phyloP scores from a whole-genome alignment of 208 protist species.

The Phytomonas sp. region DNA sequence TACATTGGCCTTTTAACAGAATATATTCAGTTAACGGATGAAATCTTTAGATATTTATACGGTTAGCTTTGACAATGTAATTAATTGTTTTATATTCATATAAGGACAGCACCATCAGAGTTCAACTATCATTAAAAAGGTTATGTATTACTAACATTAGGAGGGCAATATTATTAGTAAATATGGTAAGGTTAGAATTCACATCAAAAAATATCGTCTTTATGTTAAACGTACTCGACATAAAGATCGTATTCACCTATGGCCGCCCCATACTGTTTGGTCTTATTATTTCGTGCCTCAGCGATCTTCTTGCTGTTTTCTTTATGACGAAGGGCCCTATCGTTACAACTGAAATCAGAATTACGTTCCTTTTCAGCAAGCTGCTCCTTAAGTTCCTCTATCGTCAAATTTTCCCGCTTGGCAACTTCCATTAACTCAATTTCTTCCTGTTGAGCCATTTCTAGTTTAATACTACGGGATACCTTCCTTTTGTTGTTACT shows the following conservation, averaged over 20 bases:
- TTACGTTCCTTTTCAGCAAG: slow-evolving; percentile 12
- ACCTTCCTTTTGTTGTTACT: slow-evolving; percentile 58
- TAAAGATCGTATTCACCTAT: slow-evolving; percentile 27
- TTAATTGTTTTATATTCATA: background rate
- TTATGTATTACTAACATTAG: background rate
- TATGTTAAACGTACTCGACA: slow-evolving; percentile 33
- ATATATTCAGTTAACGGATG: background rate
- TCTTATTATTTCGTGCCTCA: slow-evolving; percentile 48
- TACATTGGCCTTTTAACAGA: background rate
- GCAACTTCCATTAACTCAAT: slow-evolving; percentile 51
- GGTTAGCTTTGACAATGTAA: background rate
- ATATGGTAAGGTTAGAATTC: background rate
- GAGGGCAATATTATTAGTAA: background rate
- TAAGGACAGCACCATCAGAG: background rate
- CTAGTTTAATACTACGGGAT: slow-evolving; percentile 49
- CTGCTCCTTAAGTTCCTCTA: slow-evolving; percentile 47
- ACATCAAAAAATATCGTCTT: background rate
- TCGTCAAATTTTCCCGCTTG: slow-evolving; percentile 35
- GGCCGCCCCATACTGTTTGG: slow-evolving; percentile 12
- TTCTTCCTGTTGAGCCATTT: slow-evolving; percentile 43
- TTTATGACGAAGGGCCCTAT: slow-evolving; percentile 6
- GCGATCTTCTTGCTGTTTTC: slow-evolving; percentile 23
- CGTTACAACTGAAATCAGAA: background rate
- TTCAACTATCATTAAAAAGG: background rate
- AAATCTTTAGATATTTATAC: background rate